Evolutionary conservation across 129 eudicot genomes (phyloP).

Genomic region (Centella asiatica): DNA sequence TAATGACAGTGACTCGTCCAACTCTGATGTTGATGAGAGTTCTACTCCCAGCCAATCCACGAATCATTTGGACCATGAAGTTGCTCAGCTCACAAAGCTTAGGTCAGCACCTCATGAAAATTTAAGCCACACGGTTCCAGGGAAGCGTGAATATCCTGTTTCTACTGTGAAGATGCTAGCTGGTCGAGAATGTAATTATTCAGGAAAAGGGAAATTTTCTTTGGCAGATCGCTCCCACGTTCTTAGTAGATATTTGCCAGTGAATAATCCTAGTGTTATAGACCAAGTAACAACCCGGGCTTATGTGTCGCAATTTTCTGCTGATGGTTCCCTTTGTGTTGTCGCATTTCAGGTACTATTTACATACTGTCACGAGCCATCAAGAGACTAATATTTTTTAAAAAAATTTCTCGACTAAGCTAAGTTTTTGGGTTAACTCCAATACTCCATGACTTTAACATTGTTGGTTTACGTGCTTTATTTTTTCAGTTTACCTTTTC

Average conservation of each 20-base stretch:
- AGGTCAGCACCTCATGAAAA: conserved; percentile 52
- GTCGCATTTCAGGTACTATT: conserved; percentile 85
- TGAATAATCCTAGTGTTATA: conserved; percentile 56
- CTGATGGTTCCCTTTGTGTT: conserved; percentile 83
- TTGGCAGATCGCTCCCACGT: conserved; percentile 70
- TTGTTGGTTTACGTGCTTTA: background rate
- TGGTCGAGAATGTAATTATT: conserved; percentile 73
- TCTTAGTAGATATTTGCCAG: conserved; percentile 67
- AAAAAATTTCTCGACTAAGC: background rate
- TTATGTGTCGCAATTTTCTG: conserved; percentile 83
- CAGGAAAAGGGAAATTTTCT: conserved; percentile 76
- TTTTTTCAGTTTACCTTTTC: background rate
- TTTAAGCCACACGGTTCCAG: conserved; percentile 35
- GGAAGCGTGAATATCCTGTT: conserved; percentile 38
- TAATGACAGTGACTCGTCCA: conserved; percentile 36
- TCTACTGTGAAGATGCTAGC: conserved; percentile 76
- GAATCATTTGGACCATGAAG: conserved; percentile 47
- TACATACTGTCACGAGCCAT: background rate
- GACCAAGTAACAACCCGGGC: conserved; percentile 79
- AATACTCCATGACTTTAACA: background rate
- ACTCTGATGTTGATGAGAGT: conserved; percentile 20
- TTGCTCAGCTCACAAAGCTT: conserved; percentile 75
- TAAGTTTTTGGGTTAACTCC: background rate
- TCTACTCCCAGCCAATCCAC: conserved; percentile 2
- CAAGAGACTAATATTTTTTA: too few relatives aligned